Conservation (phyloP, 164 flowering plant genomes). For the Chloranthus sessilifolius region DNA sequence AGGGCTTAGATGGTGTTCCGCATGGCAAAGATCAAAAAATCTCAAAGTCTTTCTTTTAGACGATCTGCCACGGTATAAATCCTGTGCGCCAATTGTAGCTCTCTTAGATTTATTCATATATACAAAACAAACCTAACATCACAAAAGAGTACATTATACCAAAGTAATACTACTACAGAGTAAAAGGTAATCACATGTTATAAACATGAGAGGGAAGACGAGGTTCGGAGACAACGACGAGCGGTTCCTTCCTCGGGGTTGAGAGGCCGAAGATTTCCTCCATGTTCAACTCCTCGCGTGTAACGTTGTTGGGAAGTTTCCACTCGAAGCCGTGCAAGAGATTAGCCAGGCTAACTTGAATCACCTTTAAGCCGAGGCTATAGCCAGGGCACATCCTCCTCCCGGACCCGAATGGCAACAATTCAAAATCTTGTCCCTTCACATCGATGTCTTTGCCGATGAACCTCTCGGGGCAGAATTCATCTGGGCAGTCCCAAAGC, state of each 20-base stretch:
- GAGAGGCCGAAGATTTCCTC: conserved; percentile 70
- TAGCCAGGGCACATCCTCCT: conserved; percentile 85
- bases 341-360: conserved; percentile 58
- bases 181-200: background rate
- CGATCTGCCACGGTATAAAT: too few species aligned
- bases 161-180: too few species aligned
- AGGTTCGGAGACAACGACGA: conserved; percentile 32
- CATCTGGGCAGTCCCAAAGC: conserved; percentile 52
- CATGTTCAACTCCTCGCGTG: conserved; percentile 51
- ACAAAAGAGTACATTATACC: too few species aligned
- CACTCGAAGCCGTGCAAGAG: conserved; percentile 67
- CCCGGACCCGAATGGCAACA: conserved; percentile 75
- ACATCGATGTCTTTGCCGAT: conserved; percentile 50
- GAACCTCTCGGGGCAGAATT: conserved; percentile 66
- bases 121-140: too few species aligned
- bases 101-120: too few species aligned
- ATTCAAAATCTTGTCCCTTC: conserved; percentile 61
- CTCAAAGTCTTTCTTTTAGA: too few species aligned
- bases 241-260: conserved; percentile 50
- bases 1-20: too few species aligned
- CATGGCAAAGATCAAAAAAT: too few species aligned
- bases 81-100: too few species aligned
- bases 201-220: conserved; percentile 46
- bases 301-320: conserved; percentile 44
- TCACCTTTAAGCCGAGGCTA: conserved; percentile 52